Base-by-base conservation (phyloP, 495 filamentous ascomycete genomes). In the Annulohypoxylon bovei region DNA sequence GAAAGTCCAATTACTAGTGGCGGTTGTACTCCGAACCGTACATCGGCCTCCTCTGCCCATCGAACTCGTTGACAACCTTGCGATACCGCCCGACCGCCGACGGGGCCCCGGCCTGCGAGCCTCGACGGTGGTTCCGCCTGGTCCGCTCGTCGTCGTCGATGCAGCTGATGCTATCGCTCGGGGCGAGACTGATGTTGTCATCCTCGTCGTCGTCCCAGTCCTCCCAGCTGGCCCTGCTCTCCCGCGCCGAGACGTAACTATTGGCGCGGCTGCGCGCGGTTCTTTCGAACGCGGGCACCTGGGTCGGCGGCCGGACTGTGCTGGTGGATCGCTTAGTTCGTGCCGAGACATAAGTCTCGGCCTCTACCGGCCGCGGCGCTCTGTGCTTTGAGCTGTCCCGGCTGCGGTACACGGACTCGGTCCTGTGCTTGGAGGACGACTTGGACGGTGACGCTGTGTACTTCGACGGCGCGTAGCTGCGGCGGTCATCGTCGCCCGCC, bases 151-250 rank as follows among this genome's bases (percentile, higher is more conserved):
- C 82, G 16, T 81, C 85, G 28, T 79, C 81, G 3, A 85, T 83
- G 73, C 85, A 83, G 69, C 85, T 87, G 50, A 88, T 80, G 71
- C 84, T 88, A 72, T 89, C 87, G 65, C 83, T 82, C 1, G 87
- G 86, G 14, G 76, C 81, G 30, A 88, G 67, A 42, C 73, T 78
- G 7, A 53, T 71, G 27, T 40, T 66, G 5, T 69, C 59, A 11
- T 71, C 75, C 12, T 46, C 75, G 49, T 44, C 39, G 4, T 70
- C 75, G 6, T 59, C 65, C 56, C 60, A 71, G 33, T 66, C 58
- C 16, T 60, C 65, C 27, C 80, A 56, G 42, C 62, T 71, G 3
- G 53, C 53, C 20, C 20, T 22, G 22, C 53, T 56, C 9, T 73
- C 58, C 16, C 75, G 65, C 14, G 75, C 73, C 7, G 75, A 77